These are phyloP conservation scores for Monilinia fructicola DNA, from an alignment of 2,329 filamentous ascomycete species.

Conservation along the genomic window DNA sequence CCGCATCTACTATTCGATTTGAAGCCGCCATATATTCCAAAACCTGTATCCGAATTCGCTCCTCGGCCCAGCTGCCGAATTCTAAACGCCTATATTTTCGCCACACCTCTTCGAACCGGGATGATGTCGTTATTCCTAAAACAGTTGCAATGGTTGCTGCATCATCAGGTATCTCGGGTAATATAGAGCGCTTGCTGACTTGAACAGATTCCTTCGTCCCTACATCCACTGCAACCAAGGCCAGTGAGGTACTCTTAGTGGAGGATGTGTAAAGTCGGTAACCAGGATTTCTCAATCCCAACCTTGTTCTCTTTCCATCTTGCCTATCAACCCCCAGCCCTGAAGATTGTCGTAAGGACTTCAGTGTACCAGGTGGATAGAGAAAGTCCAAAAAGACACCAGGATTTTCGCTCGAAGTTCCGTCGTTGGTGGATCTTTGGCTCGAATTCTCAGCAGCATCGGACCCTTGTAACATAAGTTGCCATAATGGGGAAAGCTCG, in stretches of 20 bases:
- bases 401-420: constrained; percentile 23
- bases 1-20: constrained; percentile 42
- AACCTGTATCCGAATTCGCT: constrained; percentile 32
- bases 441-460: constrained; percentile 25
- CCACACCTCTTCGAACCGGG: constrained; percentile 45
- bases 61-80: constrained; percentile 28
- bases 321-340: constrained; percentile 34
- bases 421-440: constrained; percentile 25
- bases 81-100: constrained; percentile 40
- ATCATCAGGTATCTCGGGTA: not conserved
- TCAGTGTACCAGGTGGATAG: constrained; percentile 44
- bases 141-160: constrained; percentile 19
- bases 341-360: constrained; percentile 41
- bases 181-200: not conserved
- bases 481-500: constrained; percentile 40
- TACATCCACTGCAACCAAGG: constrained; percentile 7
- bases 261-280: constrained; percentile 42
- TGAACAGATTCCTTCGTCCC: not conserved
- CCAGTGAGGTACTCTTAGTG: constrained; percentile 28
- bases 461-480: constrained; percentile 32
- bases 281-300: constrained; percentile 31
- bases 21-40: constrained; percentile 46
- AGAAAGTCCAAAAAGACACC: constrained; percentile 43
- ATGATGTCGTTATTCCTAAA: constrained; percentile 28
- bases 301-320: constrained; percentile 30